phyloP scores from a whole-genome alignment of 2,329 filamentous ascomycete genomes.

The Calycina marina region DNA sequence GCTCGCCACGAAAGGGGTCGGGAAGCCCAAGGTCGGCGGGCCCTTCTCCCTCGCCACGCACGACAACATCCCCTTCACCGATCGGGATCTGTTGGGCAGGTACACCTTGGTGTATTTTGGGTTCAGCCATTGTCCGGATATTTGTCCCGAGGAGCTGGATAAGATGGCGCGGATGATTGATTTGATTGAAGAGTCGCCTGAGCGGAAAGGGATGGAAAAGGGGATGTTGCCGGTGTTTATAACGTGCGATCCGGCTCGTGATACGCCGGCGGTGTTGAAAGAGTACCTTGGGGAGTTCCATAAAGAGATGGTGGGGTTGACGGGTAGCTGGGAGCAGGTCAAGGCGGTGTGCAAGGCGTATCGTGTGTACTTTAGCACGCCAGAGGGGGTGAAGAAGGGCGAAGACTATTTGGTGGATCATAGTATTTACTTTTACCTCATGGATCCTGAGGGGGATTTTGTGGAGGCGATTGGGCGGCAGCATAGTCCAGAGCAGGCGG shows the following conservation, averaged over 20 bases:
- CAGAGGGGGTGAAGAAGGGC: conserved; percentile 71
- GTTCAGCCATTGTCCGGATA: conserved; percentile 96
- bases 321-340: conserved; percentile 84
- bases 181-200: conserved; percentile 34
- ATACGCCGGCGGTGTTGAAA: conserved; percentile 73
- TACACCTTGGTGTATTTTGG: conserved; percentile 91
- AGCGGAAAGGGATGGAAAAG: conserved; percentile 25
- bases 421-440: conserved; percentile 98
- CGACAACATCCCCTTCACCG: conserved; percentile 62
- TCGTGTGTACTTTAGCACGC: conserved; percentile 93
- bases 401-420: conserved; percentile 97
- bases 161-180: conserved; percentile 98
- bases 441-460: conserved; percentile 97
- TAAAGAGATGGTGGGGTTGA: conserved; percentile 69
- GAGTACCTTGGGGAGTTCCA: conserved; percentile 88
- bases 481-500: conserved; percentile 77
- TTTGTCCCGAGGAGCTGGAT: conserved; percentile 96
- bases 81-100: conserved; percentile 71
- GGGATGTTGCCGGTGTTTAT: conserved; percentile 72
- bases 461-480: conserved; percentile 93
- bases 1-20: conserved; percentile 85
- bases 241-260: conserved; percentile 85
- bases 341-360: conserved; percentile 93
- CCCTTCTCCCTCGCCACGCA: conserved; percentile 72
- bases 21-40: conserved; percentile 84